These are phyloP conservation scores for Clonostachys sp. DNA, from an alignment of 2,329 filamentous ascomycete genomes.

Conservation along the genomic window DNA sequence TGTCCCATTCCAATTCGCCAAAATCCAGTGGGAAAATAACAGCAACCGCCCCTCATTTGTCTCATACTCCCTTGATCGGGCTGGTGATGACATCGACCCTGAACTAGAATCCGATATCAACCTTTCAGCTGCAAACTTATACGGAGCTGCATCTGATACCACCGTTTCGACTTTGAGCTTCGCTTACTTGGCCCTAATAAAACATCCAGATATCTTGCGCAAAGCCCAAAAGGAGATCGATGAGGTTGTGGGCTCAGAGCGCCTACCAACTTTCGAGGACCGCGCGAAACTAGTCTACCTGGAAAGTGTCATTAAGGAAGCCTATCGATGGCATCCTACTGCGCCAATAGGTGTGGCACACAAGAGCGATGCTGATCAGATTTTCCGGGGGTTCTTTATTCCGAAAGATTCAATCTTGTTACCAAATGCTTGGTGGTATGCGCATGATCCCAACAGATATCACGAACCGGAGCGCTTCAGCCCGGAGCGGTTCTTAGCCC, in stretches of 20 bases:
- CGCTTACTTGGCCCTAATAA: constrained; percentile 14
- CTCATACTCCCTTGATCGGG: constrained; percentile 5
- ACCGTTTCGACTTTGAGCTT: constrained; percentile 9
- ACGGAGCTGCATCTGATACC: constrained; percentile 12
- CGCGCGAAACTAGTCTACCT: constrained; percentile 17
- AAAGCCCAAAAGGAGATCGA: constrained; percentile 16
- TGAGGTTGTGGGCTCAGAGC: constrained; percentile 15
- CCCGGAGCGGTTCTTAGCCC: constrained; percentile 18
- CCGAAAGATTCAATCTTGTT: constrained; percentile 18
- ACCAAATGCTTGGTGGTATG: constrained; percentile 18
- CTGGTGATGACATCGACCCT: background rate
- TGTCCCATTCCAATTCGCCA: constrained; percentile 13
- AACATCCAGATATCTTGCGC: constrained; percentile 11
- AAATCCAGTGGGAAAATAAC: constrained; percentile 5
- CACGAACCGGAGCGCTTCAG: constrained; percentile 27
- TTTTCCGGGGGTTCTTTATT: constrained; percentile 15
- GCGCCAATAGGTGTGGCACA: constrained; percentile 26
- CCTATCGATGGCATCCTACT: constrained; percentile 14
- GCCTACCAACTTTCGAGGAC: constrained; percentile 14
- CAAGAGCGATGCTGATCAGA: constrained; percentile 19
- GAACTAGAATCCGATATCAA: constrained; percentile 6
- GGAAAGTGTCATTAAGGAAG: constrained; percentile 17
- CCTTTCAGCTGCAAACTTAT: constrained; percentile 8
- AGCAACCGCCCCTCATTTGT: constrained; percentile 1
- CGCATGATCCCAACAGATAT: constrained; percentile 67